Conservation (phyloP, 495 filamentous ascomycete species). For the Talaromyces stipitatus region DNA sequence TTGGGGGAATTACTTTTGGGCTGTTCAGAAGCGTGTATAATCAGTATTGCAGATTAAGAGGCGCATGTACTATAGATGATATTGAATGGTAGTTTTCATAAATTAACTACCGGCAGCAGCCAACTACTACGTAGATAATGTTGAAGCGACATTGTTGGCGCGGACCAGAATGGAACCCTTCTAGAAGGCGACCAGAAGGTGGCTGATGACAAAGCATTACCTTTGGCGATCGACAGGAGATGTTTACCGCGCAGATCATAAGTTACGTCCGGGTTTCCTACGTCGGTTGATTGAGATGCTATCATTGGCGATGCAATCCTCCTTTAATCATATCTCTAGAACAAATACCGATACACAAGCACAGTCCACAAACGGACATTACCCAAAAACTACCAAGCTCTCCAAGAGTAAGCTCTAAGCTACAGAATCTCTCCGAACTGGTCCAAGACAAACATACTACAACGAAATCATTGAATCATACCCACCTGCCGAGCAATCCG, state of each 20-base stretch:
- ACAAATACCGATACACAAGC: neutral
- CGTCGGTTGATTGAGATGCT: neutral
- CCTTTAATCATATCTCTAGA: neutral
- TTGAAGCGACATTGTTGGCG: too few species aligned
- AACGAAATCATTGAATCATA: neutral
- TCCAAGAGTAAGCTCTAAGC: too few species aligned
- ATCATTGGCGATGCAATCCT: neutral
- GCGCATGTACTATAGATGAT: neutral
- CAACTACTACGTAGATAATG: too few species aligned
- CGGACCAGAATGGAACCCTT: neutral
- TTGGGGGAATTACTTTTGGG: constrained; percentile 96
- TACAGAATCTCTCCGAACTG: too few species aligned
- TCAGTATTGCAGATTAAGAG: neutral
- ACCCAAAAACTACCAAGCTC: too few species aligned
- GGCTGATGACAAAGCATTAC: neutral
- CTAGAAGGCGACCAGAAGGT: neutral
- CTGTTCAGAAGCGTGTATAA: constrained; percentile 54
- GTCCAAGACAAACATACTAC: neutral
- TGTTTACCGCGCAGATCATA: neutral
- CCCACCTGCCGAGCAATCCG: neutral
- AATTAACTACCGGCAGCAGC: too few species aligned
- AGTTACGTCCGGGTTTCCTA: neutral
- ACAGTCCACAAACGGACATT: neutral
- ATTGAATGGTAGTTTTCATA: too few species aligned
- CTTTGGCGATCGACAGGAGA: neutral